These are phyloP conservation scores for Hibiscus syriacus DNA, from an alignment of 345 rosid genomes.

Conservation along the genomic window DNA sequence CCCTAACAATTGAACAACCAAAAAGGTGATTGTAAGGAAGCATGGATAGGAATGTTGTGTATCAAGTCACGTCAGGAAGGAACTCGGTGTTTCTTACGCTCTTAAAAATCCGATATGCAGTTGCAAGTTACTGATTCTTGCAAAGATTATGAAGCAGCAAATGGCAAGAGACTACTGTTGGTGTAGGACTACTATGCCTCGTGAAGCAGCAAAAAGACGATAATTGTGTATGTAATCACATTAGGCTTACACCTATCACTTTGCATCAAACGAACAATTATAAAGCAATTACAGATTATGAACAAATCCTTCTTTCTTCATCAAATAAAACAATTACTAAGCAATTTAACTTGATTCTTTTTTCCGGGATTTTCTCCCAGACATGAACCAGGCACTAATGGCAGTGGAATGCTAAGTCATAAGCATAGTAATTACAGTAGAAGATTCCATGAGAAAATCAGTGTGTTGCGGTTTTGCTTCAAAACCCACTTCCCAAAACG, in stretches of 20 bases:
- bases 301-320: conserved; percentile 31
- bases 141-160: conserved; percentile 27
- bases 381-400: conserved; percentile 20
- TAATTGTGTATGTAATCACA: conserved; percentile 27
- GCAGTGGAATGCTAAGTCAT: conserved; percentile 5
- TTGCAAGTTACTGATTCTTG: conserved; percentile 20
- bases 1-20: conserved; percentile 13
- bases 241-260: conserved; percentile 23
- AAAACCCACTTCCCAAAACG: no score
- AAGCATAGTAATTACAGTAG: conserved; percentile 20
- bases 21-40: neutral
- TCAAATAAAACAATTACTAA: conserved; percentile 18
- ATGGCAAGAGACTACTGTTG: conserved; percentile 20
- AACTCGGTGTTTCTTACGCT: conserved; percentile 4
- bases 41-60: conserved; percentile 28
- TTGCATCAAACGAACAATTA: conserved; percentile 23
- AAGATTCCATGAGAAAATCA: conserved; percentile 23
- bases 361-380: conserved; percentile 14
- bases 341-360: conserved; percentile 13
- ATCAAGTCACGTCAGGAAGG: conserved; percentile 15
- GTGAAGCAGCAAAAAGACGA: no score
- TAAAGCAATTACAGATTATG: conserved; percentile 24
- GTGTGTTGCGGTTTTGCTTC: no score
- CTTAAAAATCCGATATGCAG: conserved; percentile 14
- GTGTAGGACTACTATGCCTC: conserved; percentile 15